Conservation (phyloP, 306 rosid genomes). For the Aeschynomene evenia region DNA sequence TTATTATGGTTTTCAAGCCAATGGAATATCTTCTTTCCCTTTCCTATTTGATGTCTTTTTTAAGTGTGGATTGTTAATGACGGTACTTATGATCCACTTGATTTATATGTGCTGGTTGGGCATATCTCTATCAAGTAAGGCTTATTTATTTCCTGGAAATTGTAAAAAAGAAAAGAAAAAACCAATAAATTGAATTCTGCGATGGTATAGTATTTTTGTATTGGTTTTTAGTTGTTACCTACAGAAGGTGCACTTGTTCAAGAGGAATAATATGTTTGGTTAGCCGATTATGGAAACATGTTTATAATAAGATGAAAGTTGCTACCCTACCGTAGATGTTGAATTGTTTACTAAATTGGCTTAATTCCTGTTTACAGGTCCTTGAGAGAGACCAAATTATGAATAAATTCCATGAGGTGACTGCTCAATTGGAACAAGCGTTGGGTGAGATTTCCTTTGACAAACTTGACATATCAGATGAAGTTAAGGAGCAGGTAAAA, state of each 20-base stretch:
- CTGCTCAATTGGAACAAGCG: slow-evolving; percentile 57
- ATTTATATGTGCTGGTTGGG: neutral
- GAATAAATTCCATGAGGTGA: slow-evolving; percentile 59
- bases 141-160: neutral
- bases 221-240: neutral
- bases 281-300: neutral
- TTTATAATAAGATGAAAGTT: neutral
- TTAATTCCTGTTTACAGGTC: slow-evolving; percentile 40
- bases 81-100: neutral
- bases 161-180: neutral
- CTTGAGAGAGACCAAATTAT: slow-evolving; percentile 67
- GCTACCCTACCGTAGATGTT: neutral
- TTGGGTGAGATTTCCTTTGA: slow-evolving; percentile 58
- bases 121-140: neutral
- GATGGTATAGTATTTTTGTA: neutral
- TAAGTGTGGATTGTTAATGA: neutral
- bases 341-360: neutral
- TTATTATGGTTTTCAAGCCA: neutral
- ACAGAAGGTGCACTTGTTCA: neutral
- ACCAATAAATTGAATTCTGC: neutral
- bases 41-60: neutral
- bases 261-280: neutral
- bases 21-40: neutral
- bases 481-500: slow-evolving; percentile 79
- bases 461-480: slow-evolving; percentile 73